Evolutionary conservation across 371 early-diverging fungal species (phyloP).

Genomic region (Mortierella polycephala): DNA sequence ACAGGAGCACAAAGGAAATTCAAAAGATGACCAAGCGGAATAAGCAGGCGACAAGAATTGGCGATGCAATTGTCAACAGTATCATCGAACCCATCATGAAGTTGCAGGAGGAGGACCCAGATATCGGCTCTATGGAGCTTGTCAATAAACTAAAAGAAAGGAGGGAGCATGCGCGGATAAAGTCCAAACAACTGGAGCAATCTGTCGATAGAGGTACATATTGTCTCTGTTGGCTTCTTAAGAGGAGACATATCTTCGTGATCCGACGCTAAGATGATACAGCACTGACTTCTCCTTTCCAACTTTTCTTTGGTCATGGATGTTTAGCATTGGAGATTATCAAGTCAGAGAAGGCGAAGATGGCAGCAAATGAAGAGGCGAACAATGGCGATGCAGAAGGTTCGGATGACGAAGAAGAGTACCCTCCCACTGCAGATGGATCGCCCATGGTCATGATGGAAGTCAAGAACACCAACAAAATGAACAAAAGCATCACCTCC

Average conservation of each 20-base stretch:
- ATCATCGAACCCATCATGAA: slow-evolving; percentile 55
- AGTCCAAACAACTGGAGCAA: slow-evolving; percentile 35
- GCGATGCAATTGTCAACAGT: slow-evolving; percentile 49
- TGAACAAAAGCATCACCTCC: slow-evolving; percentile 79
- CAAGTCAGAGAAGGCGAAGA: slow-evolving; percentile 32
- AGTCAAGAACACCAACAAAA: slow-evolving; percentile 68
- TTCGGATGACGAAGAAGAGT: slow-evolving; percentile 48
- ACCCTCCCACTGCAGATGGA: slow-evolving; percentile 33
- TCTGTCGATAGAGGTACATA: slow-evolving; percentile 47
- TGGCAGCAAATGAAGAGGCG: slow-evolving; percentile 14
- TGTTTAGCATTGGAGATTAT: slow-evolving; percentile 41
- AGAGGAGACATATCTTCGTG: no score
- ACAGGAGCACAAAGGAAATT: no score
- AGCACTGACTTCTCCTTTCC: not conserved
- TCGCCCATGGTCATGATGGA: slow-evolving; percentile 42
- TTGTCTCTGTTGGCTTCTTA: not conserved
- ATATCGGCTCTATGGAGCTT: slow-evolving; percentile 41
- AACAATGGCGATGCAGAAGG: slow-evolving; percentile 21
- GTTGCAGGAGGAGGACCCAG: slow-evolving; percentile 49
- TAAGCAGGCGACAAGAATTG: slow-evolving; percentile 44
- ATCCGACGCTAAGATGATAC: not conserved
- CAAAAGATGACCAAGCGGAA: slow-evolving; percentile 41
- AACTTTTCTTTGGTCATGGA: not conserved
- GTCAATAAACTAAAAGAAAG: slow-evolving; percentile 42
- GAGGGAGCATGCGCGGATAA: slow-evolving; percentile 36